Conservation (phyloP, 257 asterid genomes). For the Nicotiana knightiana region DNA sequence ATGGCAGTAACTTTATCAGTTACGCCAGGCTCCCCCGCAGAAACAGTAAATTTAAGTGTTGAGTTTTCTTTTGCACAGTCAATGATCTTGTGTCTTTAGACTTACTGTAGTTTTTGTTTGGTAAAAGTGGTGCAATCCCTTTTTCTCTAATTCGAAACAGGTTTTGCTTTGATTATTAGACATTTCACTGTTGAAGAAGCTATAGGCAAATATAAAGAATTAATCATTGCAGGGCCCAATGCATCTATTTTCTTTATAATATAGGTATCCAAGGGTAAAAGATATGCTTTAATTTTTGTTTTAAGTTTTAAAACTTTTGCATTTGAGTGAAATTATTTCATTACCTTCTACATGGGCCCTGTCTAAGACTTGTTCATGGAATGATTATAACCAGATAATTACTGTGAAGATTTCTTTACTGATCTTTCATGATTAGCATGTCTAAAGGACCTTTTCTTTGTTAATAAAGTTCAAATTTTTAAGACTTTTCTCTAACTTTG, state of each 20-base stretch:
- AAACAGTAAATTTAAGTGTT: background rate
- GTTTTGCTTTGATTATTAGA: background rate
- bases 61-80: background rate
- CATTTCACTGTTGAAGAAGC: background rate
- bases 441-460: background rate
- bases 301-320: background rate
- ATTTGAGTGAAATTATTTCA: background rate
- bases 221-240: background rate
- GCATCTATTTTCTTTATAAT: background rate
- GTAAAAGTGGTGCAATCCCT: background rate
- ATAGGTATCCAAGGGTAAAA: background rate
- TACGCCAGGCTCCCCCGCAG: background rate
- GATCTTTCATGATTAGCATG: background rate
- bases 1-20: no score
- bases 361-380: background rate
- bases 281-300: background rate
- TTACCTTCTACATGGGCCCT: background rate
- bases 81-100: background rate
- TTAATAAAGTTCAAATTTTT: background rate
- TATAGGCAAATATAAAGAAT: background rate
- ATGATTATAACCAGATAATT: background rate
- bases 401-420: background rate
- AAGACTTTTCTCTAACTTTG: background rate
- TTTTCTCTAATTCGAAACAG: background rate
- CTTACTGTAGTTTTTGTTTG: background rate